phyloP scores from a whole-genome alignment of 768 basidiomycete species.

The Termitomyces sp. region DNA sequence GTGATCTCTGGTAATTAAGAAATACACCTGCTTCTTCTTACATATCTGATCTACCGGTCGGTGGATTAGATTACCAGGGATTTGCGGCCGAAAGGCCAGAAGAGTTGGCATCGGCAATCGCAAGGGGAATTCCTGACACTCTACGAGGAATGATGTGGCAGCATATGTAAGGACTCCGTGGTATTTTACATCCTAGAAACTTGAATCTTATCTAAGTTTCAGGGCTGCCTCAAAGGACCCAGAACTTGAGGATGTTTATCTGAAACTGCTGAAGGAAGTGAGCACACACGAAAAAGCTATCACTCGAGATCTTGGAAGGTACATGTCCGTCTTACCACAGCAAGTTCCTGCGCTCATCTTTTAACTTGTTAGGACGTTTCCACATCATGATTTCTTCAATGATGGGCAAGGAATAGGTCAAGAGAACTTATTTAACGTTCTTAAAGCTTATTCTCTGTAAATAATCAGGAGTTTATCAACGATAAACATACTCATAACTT shows the following conservation, averaged over 20 bases:
- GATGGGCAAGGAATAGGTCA: conserved; percentile 94
- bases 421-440: conserved; percentile 95
- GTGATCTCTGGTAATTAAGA: conserved; percentile 71
- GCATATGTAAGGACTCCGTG: conserved; percentile 56
- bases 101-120: conserved; percentile 83
- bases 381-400: conserved; percentile 93
- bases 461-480: conserved; percentile 19
- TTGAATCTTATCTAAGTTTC: conserved; percentile 10
- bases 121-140: conserved; percentile 83
- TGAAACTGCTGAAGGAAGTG: conserved; percentile 72
- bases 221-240: conserved; percentile 94
- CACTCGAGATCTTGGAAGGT: conserved; percentile 85
- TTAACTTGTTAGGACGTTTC: conserved; percentile 68
- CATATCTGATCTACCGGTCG: conserved; percentile 4
- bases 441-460: conserved; percentile 94
- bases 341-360: not conserved
- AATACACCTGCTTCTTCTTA: not conserved
- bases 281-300: conserved; percentile 95
- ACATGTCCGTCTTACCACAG: conserved; percentile 11
- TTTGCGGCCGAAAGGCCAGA: conserved; percentile 80
- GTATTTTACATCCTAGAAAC: not conserved
- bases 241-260: conserved; percentile 78
- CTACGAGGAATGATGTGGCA: conserved; percentile 96
- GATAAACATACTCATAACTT: conserved; percentile 2
- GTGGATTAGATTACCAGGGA: conserved; percentile 68